phyloP scores from a whole-genome alignment of 345 rosid genomes.

The Schrenkiella parvula region DNA sequence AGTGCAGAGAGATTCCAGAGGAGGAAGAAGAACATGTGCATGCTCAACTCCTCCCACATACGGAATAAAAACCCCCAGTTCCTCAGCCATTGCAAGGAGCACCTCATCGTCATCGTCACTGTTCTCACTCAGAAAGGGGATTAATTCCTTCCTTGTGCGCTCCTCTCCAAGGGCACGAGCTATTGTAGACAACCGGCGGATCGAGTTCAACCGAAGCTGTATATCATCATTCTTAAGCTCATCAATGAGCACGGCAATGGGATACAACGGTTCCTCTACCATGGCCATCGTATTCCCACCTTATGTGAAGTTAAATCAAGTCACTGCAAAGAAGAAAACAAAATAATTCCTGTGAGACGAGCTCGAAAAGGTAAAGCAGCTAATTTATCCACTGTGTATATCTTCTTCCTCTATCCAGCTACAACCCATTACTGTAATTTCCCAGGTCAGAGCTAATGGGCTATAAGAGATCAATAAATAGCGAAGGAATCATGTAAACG shows the following conservation, averaged over 20 bases:
- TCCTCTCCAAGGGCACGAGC: slow-evolving; percentile 98
- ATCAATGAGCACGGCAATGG: slow-evolving; percentile 83
- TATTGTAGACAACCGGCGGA: slow-evolving; percentile 82
- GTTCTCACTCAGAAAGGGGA: slow-evolving; percentile 88
- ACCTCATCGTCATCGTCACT: slow-evolving; percentile 97
- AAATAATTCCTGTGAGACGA: neutral
- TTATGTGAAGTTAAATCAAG: neutral
- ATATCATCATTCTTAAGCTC: slow-evolving; percentile 96
- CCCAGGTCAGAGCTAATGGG: neutral
- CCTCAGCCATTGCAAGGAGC: slow-evolving; percentile 94
- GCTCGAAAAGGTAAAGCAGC: neutral
- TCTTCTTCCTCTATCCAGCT: too few relatives aligned
- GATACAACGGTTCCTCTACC: slow-evolving; percentile 85
- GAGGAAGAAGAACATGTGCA: slow-evolving; percentile 71
- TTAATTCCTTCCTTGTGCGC: slow-evolving; percentile 80
- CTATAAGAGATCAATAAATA: neutral
- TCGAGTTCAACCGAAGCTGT: slow-evolving; percentile 87
- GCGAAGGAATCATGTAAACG: neutral
- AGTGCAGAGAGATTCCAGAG: slow-evolving; percentile 76
- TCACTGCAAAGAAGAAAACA: slow-evolving; percentile 13
- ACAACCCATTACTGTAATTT: neutral
- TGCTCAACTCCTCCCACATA: slow-evolving; percentile 90
- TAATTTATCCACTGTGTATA: neutral
- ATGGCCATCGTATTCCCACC: slow-evolving; percentile 50
- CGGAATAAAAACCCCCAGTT: slow-evolving; percentile 82